Percentiles rank a stretch among this genome's conserved stretches.
Evolutionary conservation across 2,329 filamentous ascomycete species (phyloP).

Genomic region (Monilinia fructicola): DNA sequence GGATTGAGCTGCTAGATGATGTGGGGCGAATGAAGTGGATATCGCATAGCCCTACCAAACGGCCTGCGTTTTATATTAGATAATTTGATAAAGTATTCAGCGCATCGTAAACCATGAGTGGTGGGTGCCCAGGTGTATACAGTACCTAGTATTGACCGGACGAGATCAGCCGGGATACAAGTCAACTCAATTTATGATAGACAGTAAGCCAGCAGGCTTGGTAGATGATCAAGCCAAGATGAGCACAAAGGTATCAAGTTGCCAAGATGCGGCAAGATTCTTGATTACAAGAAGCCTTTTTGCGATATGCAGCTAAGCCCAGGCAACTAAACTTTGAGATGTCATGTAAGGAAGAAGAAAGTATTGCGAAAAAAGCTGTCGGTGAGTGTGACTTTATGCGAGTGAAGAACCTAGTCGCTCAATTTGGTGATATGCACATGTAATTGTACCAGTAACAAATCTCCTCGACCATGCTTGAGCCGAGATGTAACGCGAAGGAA

Average conservation of each 20-base stretch:
- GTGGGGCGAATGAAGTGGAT: neutral
- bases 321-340: too few relatives aligned
- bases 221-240: neutral
- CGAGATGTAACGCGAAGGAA: too few relatives aligned
- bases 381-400: too few relatives aligned
- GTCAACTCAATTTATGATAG: neutral
- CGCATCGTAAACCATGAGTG: neutral
- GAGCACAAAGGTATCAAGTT: neutral
- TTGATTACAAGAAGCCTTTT: slow-evolving; percentile 2
- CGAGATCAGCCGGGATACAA: neutral
- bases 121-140: too few relatives aligned
- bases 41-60: slow-evolving; percentile 39
- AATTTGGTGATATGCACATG: too few relatives aligned
- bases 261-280: neutral
- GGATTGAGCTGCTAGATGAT: neutral
- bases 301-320: neutral
- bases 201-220: too few relatives aligned
- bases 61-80: slow-evolving; percentile 21
- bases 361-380: too few relatives aligned
- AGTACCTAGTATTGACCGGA: neutral
- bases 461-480: too few relatives aligned
- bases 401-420: too few relatives aligned
- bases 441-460: too few relatives aligned
- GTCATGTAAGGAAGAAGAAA: too few relatives aligned
- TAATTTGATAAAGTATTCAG: slow-evolving; percentile 22